Evolutionary conservation across 1,284 basidiomycete species (phyloP), one percentile per base, ranked within the genome.

Genomic region (Coriolopsis trogii): DNA sequence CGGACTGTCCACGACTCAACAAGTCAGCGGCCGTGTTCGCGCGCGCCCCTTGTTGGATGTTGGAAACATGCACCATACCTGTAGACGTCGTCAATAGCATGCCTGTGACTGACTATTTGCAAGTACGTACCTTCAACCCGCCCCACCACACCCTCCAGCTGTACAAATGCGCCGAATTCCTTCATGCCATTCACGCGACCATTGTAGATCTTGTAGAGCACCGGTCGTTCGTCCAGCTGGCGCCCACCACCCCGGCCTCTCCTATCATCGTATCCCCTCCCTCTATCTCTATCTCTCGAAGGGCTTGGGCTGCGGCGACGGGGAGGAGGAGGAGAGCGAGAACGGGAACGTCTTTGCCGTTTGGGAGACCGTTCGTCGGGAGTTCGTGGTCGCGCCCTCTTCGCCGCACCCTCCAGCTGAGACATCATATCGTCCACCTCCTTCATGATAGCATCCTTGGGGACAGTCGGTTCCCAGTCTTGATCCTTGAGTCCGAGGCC

Each of bases 51-150:
- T 84, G 80, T 62, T 95, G 89, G 42, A 96, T 95, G 55, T 91
- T 93, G 39, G 93, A 93, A 53, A 99, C 87, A 68, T 99, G 96
- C 8, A 99, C 93, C 85, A 99, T 87, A 23, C 96, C 94, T 95
- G 62, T 23, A 41, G 34, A 61, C 38, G 21, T 39, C n/a, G 39
- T 48, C 34, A 47, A 34, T 39, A 30, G 25, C 34, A 16, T 13
- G 13, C 42, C 13, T 51, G 21, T 46, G 4, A 21, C 20, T 10
- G 26, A 33, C 5, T 38, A 40, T 42, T 24, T 24, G 42, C 36
- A 13, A n/a, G 37, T 78, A 55, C 82, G 58, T 71, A 92, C 95
- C 95, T 79, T 99, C 96, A 12, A 82, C 85, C 34, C 93, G 79
- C 10, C 94, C 95, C 13, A 77, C 73, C 42, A 99, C 74, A 34